Evolutionary conservation across 495 filamentous ascomycete genomes (phyloP).

Genomic region (Penicillium paxilli): DNA sequence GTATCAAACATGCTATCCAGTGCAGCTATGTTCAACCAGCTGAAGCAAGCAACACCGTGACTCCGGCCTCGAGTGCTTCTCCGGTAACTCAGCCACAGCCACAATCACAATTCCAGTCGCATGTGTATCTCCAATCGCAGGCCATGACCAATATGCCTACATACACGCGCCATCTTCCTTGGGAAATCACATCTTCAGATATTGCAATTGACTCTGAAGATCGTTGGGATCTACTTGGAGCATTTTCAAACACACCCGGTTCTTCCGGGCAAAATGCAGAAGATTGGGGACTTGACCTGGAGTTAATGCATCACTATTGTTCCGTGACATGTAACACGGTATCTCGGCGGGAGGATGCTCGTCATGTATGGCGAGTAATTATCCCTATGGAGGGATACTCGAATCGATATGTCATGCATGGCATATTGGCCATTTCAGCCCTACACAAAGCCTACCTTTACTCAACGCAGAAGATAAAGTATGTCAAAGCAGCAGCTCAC

Average conservation of each 20-base stretch:
- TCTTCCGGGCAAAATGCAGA: slow-evolving; percentile 2
- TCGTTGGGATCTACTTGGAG: slow-evolving; percentile 12
- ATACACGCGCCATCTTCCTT: background rate
- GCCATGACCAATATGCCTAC: slow-evolving; percentile 2
- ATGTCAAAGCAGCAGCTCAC: slow-evolving; percentile 31
- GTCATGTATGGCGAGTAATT: slow-evolving; percentile 32
- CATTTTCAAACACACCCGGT: slow-evolving; percentile 7
- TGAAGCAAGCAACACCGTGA: background rate
- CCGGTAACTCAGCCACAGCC: slow-evolving; percentile 5
- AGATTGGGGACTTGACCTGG: slow-evolving; percentile 28
- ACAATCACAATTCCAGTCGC: background rate
- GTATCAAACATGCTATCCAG: slow-evolving; percentile 22
- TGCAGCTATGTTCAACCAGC: slow-evolving; percentile 17
- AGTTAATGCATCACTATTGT: slow-evolving; percentile 37
- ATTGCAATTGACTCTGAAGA: slow-evolving; percentile 4
- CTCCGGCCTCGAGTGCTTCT: slow-evolving; percentile 6
- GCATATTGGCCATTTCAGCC: slow-evolving; percentile 39
- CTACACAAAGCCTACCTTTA: slow-evolving; percentile 33
- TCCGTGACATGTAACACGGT: slow-evolving; percentile 28
- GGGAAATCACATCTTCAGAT: background rate
- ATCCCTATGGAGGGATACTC: slow-evolving; percentile 36
- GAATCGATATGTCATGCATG: slow-evolving; percentile 42
- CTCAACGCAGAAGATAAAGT: slow-evolving; percentile 2
- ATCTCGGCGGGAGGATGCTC: slow-evolving; percentile 19
- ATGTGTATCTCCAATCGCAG: background rate